Evolutionary conservation across 2,329 filamentous ascomycete species (phyloP).

Genomic region (Talaromyces sp.): DNA sequence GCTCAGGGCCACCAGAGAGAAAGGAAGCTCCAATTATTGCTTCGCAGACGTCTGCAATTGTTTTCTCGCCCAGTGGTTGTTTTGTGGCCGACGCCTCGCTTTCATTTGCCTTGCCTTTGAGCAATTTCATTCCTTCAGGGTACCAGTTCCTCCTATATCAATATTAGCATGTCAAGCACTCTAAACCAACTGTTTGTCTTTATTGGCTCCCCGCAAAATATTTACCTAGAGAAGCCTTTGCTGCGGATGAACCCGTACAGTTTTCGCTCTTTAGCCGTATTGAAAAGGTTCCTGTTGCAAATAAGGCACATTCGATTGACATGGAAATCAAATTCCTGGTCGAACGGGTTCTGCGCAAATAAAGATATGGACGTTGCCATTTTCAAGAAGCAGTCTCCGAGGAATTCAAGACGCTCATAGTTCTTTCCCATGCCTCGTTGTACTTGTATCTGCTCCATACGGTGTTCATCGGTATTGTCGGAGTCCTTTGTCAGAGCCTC

Average conservation of each 20-base stretch:
- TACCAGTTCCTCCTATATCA: slow-evolving; percentile 70
- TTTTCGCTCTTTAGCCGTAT: slow-evolving; percentile 61
- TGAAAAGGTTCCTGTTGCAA: slow-evolving; percentile 85
- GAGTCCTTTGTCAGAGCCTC: slow-evolving; percentile 92
- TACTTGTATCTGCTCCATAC: slow-evolving; percentile 63
- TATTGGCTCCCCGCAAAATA: neutral
- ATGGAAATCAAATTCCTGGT: slow-evolving; percentile 82
- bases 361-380: slow-evolving; percentile 89
- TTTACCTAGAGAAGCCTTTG: slow-evolving; percentile 67
- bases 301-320: slow-evolving; percentile 85
- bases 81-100: slow-evolving; percentile 36
- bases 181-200: neutral
- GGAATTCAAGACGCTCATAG: slow-evolving; percentile 89
- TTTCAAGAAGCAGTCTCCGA: slow-evolving; percentile 91
- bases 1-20: slow-evolving; percentile 47
- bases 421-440: slow-evolving; percentile 86
- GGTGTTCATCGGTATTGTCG: slow-evolving; percentile 72
- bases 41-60: slow-evolving; percentile 89
- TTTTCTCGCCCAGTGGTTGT: slow-evolving; percentile 78
- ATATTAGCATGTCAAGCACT: neutral
- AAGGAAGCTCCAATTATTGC: slow-evolving; percentile 84
- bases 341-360: slow-evolving; percentile 68
- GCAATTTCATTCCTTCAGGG: slow-evolving; percentile 68
- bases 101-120: slow-evolving; percentile 63
- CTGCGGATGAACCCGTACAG: slow-evolving; percentile 75